Evolutionary conservation across 371 early-diverging fungal genomes (phyloP).

Genomic region (Apophysomyces variabilis): DNA sequence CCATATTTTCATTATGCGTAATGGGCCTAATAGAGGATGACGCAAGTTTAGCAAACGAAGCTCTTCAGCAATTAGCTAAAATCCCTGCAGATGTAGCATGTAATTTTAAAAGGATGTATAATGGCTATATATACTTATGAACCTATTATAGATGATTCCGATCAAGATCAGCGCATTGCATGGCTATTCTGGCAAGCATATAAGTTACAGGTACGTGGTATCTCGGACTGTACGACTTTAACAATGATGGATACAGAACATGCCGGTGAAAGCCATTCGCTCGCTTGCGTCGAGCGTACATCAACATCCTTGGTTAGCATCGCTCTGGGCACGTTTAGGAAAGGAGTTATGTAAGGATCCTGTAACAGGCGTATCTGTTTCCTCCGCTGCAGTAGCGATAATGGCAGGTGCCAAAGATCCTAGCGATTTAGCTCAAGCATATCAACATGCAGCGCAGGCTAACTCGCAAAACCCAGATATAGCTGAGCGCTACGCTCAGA

Average conservation of each 20-base stretch:
- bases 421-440: slow-evolving; percentile 32
- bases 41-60: slow-evolving; percentile 72
- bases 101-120: slow-evolving; percentile 19
- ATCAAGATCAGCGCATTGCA: slow-evolving; percentile 41
- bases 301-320: slow-evolving; percentile 43
- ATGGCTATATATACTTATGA: not conserved
- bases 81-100: slow-evolving; percentile 54
- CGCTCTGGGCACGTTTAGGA: slow-evolving; percentile 42
- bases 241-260: not conserved
- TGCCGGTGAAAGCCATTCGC: slow-evolving; percentile 21
- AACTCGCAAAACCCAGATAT: slow-evolving; percentile 4
- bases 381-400: slow-evolving; percentile 34
- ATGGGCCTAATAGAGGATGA: slow-evolving; percentile 82
- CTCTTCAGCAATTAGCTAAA: slow-evolving; percentile 75
- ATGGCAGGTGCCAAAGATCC: slow-evolving; percentile 32
- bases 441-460: slow-evolving; percentile 41
- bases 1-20: slow-evolving; percentile 77
- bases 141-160: slow-evolving; percentile 30
- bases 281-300: slow-evolving; percentile 43
- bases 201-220: slow-evolving; percentile 36
- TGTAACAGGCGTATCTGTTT: slow-evolving; percentile 25
- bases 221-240: slow-evolving; percentile 10
- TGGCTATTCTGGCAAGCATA: slow-evolving; percentile 43
- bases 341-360: slow-evolving; percentile 20
- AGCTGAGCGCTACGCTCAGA: slow-evolving; percentile 46